phyloP scores from a whole-genome alignment of 208 protist genomes.

The Lotmaria passim region DNA sequence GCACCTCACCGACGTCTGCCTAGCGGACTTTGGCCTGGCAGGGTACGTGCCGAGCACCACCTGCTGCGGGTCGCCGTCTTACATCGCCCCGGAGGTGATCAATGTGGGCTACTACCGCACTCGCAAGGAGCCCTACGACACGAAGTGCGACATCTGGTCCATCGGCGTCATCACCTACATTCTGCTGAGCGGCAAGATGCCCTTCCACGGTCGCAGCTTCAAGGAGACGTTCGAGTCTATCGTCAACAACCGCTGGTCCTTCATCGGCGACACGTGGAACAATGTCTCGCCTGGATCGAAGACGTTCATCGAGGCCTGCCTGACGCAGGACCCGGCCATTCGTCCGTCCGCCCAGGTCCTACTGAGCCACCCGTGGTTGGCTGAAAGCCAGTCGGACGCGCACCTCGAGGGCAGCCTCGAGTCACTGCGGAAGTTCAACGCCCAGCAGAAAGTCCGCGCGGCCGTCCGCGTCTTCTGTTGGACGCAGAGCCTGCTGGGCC shows the following conservation, averaged over 20 bases:
- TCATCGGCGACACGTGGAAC: slow-evolving; percentile 58
- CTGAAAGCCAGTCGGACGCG: slow-evolving; percentile 46
- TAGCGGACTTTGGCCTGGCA: slow-evolving; percentile 98
- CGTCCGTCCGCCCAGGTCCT: slow-evolving; percentile 72
- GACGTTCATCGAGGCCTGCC: slow-evolving; percentile 68
- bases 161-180: slow-evolving; percentile 87
- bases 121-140: slow-evolving; percentile 59
- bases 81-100: slow-evolving; percentile 88
- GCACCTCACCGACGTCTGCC: slow-evolving; percentile 89
- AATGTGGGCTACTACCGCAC: slow-evolving; percentile 65
- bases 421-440: slow-evolving; percentile 57
- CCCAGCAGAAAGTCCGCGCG: slow-evolving; percentile 67
- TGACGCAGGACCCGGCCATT: slow-evolving; percentile 66
- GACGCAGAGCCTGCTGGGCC: slow-evolving; percentile 65
- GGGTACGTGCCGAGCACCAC: slow-evolving; percentile 67
- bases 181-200: slow-evolving; percentile 77
- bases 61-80: slow-evolving; percentile 82
- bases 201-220: slow-evolving; percentile 67
- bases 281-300: slow-evolving; percentile 50
- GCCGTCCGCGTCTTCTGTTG: slow-evolving; percentile 72
- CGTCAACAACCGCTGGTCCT: slow-evolving; percentile 63
- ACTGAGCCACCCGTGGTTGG: slow-evolving; percentile 71
- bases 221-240: slow-evolving; percentile 73
- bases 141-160: slow-evolving; percentile 88
- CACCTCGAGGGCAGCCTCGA: slow-evolving; percentile 61